Evolutionary conservation across 2,329 filamentous ascomycete genomes (phyloP).

Genomic region (Cytospora piceicola): DNA sequence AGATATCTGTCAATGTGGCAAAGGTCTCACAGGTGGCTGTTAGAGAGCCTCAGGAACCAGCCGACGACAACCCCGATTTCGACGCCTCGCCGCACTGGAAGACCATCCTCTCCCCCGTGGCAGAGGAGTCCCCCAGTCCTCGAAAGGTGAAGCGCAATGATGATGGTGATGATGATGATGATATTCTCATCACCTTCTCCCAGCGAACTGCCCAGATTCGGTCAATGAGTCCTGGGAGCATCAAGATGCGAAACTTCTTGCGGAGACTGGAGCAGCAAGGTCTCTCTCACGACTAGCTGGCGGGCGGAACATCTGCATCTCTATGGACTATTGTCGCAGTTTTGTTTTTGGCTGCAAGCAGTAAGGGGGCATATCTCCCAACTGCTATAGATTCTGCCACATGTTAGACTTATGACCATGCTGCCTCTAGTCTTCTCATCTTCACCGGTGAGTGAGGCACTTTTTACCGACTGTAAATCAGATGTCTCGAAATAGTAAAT

Average conservation of each 20-base stretch:
- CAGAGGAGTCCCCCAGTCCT: constrained; percentile 29
- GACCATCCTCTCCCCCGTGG: constrained; percentile 28
- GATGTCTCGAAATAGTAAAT: constrained; percentile 23
- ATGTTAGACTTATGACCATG: constrained; percentile 21
- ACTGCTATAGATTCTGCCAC: constrained; percentile 6
- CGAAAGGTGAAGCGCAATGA: constrained; percentile 9
- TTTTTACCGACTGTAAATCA: constrained; percentile 7
- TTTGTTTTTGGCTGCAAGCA: constrained; percentile 11
- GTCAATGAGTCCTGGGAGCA: constrained; percentile 28
- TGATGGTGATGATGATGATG: constrained; percentile 1
- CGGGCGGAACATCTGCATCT: constrained; percentile 14
- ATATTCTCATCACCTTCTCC: constrained; percentile 12
- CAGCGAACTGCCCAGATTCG: neutral
- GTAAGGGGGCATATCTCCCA: neutral
- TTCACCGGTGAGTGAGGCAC: constrained; percentile 23
- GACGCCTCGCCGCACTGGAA: constrained; percentile 22
- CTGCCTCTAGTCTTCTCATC: constrained; percentile 25
- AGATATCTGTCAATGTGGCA: constrained; percentile 30
- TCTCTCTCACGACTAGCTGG: constrained; percentile 28
- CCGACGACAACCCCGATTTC: constrained; percentile 7
- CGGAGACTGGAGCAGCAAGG: constrained; percentile 28
- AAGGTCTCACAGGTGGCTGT: constrained; percentile 18
- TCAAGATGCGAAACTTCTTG: constrained; percentile 30
- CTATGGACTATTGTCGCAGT: constrained; percentile 12
- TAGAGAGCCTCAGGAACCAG: constrained; percentile 11